These are phyloP conservation scores for Pyrenula massariospora DNA, from an alignment of 495 filamentous ascomycete species.

Conservation along the genomic window DNA sequence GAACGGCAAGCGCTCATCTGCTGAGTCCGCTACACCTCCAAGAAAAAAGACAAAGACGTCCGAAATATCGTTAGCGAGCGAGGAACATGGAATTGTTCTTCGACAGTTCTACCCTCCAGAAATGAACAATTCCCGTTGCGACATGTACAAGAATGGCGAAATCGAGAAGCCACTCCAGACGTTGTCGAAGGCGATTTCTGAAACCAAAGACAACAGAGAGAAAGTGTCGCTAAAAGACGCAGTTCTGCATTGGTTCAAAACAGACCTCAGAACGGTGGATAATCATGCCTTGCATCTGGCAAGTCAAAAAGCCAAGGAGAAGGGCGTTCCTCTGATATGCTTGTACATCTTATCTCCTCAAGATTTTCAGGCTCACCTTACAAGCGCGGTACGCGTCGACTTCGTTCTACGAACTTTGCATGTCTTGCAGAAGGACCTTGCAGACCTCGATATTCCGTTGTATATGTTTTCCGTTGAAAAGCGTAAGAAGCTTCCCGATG, in stretches of 20 bases:
- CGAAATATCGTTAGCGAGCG: constrained; percentile 1
- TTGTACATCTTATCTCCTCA: constrained; percentile 77
- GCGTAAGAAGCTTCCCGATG: constrained; percentile 45
- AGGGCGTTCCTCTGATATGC: constrained; percentile 56
- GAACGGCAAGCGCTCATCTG: constrained; percentile 11
- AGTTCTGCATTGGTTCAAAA: constrained; percentile 89
- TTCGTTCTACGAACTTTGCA: constrained; percentile 62
- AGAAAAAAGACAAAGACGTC: constrained; percentile 8
- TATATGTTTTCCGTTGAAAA: constrained; percentile 61
- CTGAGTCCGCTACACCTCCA: not conserved
- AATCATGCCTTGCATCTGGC: constrained; percentile 64
- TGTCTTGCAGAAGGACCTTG: constrained; percentile 54
- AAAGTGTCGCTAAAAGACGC: constrained; percentile 40
- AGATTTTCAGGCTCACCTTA: constrained; percentile 74
- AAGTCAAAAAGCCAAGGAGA: constrained; percentile 49
- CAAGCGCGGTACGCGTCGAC: constrained; percentile 62
- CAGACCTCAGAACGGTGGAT: constrained; percentile 62
- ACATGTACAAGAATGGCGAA: constrained; percentile 54
- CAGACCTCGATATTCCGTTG: constrained; percentile 64
- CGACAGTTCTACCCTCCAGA: constrained; percentile 77
- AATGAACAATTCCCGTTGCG: constrained; percentile 66
- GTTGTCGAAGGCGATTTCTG: constrained; percentile 39
- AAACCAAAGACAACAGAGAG: constrained; percentile 33
- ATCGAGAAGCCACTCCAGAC: constrained; percentile 60
- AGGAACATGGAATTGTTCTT: constrained; percentile 56